Evolutionary conservation across 2,329 filamentous ascomycete genomes (phyloP).

Genomic region (Fusarium napiforme): DNA sequence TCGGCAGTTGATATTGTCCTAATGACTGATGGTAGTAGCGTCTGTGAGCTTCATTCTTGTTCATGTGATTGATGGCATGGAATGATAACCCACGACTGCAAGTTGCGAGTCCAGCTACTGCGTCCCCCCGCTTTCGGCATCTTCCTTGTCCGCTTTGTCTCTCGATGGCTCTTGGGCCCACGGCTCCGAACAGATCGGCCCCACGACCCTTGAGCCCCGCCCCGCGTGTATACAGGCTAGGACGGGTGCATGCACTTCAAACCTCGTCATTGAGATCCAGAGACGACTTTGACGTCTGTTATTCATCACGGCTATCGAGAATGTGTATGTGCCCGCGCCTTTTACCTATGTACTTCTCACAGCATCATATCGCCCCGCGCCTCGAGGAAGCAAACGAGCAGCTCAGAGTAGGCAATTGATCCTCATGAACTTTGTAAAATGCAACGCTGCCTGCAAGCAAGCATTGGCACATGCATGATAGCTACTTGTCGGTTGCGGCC

Average conservation of each 20-base stretch:
- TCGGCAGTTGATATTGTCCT: conserved; percentile 14
- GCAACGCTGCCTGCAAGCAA: conserved; percentile 21
- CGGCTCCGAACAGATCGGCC: conserved; percentile 23
- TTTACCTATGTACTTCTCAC: background rate
- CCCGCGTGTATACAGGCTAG: conserved; percentile 4
- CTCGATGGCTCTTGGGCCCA: conserved; percentile 3
- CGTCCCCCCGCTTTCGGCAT: conserved; percentile 31
- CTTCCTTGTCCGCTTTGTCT: conserved; percentile 17
- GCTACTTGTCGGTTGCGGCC: conserved; percentile 3
- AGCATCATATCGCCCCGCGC: background rate
- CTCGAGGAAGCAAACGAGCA: background rate
- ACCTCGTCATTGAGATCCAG: conserved; percentile 35
- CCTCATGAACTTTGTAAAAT: conserved; percentile 10
- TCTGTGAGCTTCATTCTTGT: background rate
- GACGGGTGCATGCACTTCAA: conserved; percentile 24
- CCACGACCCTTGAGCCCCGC: conserved; percentile 35
- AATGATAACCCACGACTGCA: background rate
- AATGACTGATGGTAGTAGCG: background rate
- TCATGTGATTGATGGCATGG: conserved; percentile 6
- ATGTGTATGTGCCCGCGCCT: background rate
- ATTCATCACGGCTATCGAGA: conserved; percentile 1
- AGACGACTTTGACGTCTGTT: conserved; percentile 15
- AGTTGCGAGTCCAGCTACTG: background rate
- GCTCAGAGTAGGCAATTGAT: background rate
- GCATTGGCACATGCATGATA: conserved; percentile 22